Evolutionary conservation across 2,329 filamentous ascomycete genomes (phyloP).

Genomic region (Oidium heveae): DNA sequence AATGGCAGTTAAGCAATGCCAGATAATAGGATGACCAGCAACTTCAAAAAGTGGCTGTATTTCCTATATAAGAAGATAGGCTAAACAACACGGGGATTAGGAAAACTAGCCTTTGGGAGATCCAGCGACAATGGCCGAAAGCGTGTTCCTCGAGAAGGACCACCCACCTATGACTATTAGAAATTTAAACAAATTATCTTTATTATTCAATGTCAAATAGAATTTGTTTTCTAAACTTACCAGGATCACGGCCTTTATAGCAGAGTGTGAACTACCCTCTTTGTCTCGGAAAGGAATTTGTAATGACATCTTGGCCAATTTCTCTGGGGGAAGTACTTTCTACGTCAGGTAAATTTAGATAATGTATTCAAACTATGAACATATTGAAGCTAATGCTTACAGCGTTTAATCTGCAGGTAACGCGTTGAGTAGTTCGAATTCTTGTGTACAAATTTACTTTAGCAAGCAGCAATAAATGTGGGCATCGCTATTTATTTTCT

Average conservation of each 20-base stretch:
- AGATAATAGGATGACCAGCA: slow-evolving; percentile 92
- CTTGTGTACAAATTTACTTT: too few relatives aligned
- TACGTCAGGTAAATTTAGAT: too few relatives aligned
- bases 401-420: too few relatives aligned
- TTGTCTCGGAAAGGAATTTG: slow-evolving; percentile 20
- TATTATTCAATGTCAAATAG: slow-evolving; percentile 4
- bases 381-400: too few relatives aligned
- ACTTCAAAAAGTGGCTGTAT: slow-evolving; percentile 84
- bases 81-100: background rate
- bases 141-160: slow-evolving; percentile 80
- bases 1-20: slow-evolving; percentile 84
- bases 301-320: slow-evolving; percentile 18
- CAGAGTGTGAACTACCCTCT: slow-evolving; percentile 23
- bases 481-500: too few relatives aligned
- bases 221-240: slow-evolving; percentile 23
- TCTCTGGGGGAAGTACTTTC: too few relatives aligned
- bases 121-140: slow-evolving; percentile 90
- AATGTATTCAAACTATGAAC: too few relatives aligned
- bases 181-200: background rate
- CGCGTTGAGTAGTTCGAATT: too few relatives aligned
- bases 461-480: too few relatives aligned
- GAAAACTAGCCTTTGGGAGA: slow-evolving; percentile 53
- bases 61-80: slow-evolving; percentile 3
- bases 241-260: slow-evolving; percentile 86
- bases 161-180: slow-evolving; percentile 43